Evolutionary conservation across 1,284 basidiomycete genomes (phyloP), one percentile per base, ranked within the genome.

Genomic region (Moniliella sp.): DNA sequence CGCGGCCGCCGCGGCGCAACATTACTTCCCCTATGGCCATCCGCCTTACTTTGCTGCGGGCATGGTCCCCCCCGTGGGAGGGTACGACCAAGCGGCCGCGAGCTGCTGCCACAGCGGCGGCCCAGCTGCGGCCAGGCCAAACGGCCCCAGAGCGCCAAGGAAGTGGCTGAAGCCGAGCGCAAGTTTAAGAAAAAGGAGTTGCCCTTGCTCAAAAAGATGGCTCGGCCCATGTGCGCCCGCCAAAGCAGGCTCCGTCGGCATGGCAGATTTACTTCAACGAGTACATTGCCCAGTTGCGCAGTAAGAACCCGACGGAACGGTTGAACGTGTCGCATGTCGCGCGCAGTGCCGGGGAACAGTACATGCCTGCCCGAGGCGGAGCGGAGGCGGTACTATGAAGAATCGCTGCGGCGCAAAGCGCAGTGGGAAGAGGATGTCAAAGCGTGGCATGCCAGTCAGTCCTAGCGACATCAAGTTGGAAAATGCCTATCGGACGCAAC

Each of bases 191-290:
- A n/a, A n/a, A n/a, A n/a, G n/a, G n/a, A n/a, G n/a, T n/a, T n/a
- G n/a, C n/a, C n/a, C n/a, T n/a, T n/a, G n/a, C n/a, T n/a, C n/a
- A n/a, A n/a, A n/a, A n/a, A n/a, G n/a, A n/a, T n/a, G n/a, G n/a
- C n/a, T n/a, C n/a, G n/a, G n/a, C n/a, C n/a, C n/a, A n/a, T n/a
- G n/a, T n/a, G n/a, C n/a, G n/a, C 37, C 82, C 80, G 18, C 84
- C 84, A 27, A 86, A 86, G 65, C 71, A 86, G 52, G 80, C 84
- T 8, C 82, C 80, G 4, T 86, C 81, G 4, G 81, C 83, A 27
- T 93, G 84, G 84, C 86, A 93, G 63, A 70, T 93, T 32, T 93
- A 83, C 65, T 91, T 93, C 62, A 83, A 81, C 23, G 82, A 91
- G 61, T 84, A 82, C 73, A 81, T 93, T 46, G 72, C 75, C 53